Base-by-base conservation (phyloP, 805 yeast species). In the Cyberlindnera sargentensis region DNA sequence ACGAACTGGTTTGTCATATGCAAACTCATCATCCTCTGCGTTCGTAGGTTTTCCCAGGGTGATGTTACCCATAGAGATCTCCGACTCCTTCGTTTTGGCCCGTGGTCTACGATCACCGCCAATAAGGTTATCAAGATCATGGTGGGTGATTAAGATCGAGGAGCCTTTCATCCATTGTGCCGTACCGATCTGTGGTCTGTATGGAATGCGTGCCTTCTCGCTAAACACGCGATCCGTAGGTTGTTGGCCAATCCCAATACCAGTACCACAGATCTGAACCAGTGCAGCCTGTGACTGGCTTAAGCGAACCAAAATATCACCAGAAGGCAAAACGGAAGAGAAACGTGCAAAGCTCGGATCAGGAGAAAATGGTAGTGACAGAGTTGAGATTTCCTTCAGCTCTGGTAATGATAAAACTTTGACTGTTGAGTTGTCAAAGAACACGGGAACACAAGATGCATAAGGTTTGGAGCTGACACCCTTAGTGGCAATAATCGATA, bases 131-230 rank as follows among this genome's bases (percentile, higher is more conserved):
- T 84, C 82, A 41, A 93, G 68, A 48, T 86, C 95, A 1, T 72
- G 70, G 24, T 73, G 61, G 2, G 80, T 66, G n/a, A 82, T 72
- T 47, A 73, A 71, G 20, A 15, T 15, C 20, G 78, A 77, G 0
- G 83, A 67, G 3, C 96, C 96, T 51, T 82, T 78, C 6, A 93
- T 86, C 93, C 96, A 85, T 61, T 83, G 91, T 36, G 85, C 68
- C 0, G 93, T 76, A 32, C 88, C 78, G 6, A 86, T 78, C 4
- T 77, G 71, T 3, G 99, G 99, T 39, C 98, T 72, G 30, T 78
- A 75, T 2, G 96, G 95, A 23, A 83, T 74, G 5, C 73, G 65
- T 37, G 84, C 71, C 47, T 78, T 75, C 26, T 77, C 82, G 55
- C 85, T 83, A 65, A 82, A 90, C 31, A 93, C 64, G 2, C 72